Evolutionary conservation across 2,329 filamentous ascomycete genomes (phyloP).

Genomic region (Pseudogymnoascus sp.): DNA sequence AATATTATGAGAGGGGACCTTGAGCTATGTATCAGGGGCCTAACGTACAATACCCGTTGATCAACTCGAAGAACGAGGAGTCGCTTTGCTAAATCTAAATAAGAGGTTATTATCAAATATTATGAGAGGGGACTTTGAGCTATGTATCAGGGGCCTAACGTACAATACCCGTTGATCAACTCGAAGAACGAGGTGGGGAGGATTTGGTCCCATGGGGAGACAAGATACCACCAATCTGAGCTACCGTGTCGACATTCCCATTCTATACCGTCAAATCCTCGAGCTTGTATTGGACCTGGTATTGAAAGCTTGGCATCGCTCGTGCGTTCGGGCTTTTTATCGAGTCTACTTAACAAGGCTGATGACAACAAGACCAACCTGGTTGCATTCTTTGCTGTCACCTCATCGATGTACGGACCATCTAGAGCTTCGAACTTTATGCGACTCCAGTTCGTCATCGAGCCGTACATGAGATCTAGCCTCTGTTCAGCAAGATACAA

Average conservation of each 20-base stretch:
- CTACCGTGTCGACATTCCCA: not conserved
- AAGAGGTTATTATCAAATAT: not conserved
- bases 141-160: not conserved
- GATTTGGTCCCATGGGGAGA: not conserved
- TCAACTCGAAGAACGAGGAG: too few species aligned
- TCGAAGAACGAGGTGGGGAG: not conserved
- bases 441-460: not conserved
- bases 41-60: too few species aligned
- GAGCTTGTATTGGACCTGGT: not conserved
- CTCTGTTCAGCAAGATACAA: not conserved
- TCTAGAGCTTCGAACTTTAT: not conserved
- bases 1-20: not conserved
- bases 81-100: conserved; percentile 31
- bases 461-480: not conserved
- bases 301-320: not conserved
- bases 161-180: not conserved
- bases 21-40: not conserved
- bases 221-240: not conserved
- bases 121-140: not conserved
- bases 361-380: not conserved
- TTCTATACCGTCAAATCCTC: not conserved
- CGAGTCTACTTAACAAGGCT: not conserved
- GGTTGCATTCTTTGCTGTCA: not conserved
- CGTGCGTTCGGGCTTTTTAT: not conserved
- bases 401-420: not conserved